Evolutionary conservation across 2,329 filamentous ascomycete species (phyloP), one percentile per base, ranked within the genome.

Genomic region (Furcasterigmium sp.): DNA sequence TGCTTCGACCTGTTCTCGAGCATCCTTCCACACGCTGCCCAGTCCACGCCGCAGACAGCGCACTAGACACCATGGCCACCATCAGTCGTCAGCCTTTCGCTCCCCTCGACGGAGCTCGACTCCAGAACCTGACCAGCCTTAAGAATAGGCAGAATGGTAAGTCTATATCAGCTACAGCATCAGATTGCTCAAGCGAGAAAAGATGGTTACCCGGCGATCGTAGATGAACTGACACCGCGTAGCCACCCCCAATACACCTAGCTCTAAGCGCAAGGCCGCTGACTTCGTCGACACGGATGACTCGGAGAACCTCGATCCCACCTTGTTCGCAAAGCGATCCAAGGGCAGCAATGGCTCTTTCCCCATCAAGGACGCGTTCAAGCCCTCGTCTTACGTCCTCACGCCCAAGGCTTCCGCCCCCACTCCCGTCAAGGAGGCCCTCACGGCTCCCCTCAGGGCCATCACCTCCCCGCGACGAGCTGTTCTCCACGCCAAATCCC

Each of bases 121-220:
- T 91, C 20, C 84, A 88, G 62, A 80, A 72, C 51, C 70, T 91
- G 55, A 83, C 82, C 20, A 88, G 81, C 65, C 67, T 84, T 40
- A 91, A 90, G 72, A 91, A 91, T 63, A 75, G 82, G 63, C 86
- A 91, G 59, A 84, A 84, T 72, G 76, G 80, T 84, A 76, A 53
- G 76, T 70, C 44, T 32, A 23, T 25, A 13, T 25, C 19, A 8
- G 19, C 8, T 21, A 17, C 21, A n/a, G 29, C 32, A 18, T 9
- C 29, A 14, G 29, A 13, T 35, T 19, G 8, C 32, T 35, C 18
- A 9, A 9, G 17, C 23, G 23, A 26, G 23, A 26, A n/a, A n/a
- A n/a, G n/a, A n/a, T n/a, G n/a, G n/a, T n/a, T n/a, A n/a, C n/a
- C n/a, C n/a, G n/a, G n/a, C n/a, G n/a, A n/a, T n/a, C 15, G n/a